A percentile compares a stretch with the other conserved stretches of the same genome.
These are phyloP conservation scores for Quercus aquifolioides DNA, from an alignment of 306 rosid species.

Conservation along the genomic window DNA sequence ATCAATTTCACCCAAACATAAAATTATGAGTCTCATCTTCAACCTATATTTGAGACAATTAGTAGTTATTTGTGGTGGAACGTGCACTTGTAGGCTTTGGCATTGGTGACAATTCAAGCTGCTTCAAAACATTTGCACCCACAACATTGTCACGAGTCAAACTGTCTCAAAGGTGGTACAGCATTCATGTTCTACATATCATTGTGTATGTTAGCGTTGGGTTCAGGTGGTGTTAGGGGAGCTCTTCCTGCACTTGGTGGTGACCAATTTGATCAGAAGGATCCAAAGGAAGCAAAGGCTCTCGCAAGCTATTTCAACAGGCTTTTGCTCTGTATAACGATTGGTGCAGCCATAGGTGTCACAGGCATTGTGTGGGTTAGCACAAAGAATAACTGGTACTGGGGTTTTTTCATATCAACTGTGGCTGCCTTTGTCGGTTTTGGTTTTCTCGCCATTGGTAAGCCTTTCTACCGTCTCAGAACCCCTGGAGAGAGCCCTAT, in stretches of 20 bases:
- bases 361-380: constrained; percentile 67
- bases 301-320: constrained; percentile 70
- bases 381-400: constrained; percentile 51
- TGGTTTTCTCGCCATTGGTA: constrained; percentile 55
- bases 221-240: constrained; percentile 76
- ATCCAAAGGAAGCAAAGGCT: constrained; percentile 56
- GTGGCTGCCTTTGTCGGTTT: constrained; percentile 51
- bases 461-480: constrained; percentile 65
- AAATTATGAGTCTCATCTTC: no score
- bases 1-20: no score
- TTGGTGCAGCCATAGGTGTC: constrained; percentile 64
- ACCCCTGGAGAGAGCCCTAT: constrained; percentile 58
- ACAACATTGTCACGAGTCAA: constrained; percentile 32
- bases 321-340: constrained; percentile 55
- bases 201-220: constrained; percentile 55
- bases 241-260: constrained; percentile 77
- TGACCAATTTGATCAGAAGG: constrained; percentile 62
- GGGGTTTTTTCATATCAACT: constrained; percentile 68
- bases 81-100: constrained; percentile 45
- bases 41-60: no score
- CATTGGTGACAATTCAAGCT: constrained; percentile 54
- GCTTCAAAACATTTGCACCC: constrained; percentile 53
- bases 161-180: constrained; percentile 51
- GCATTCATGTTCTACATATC: constrained; percentile 56
- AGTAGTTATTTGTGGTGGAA: background rate